A percentile compares a stretch with the other conserved stretches of the same genome.
These are phyloP conservation scores for Cercospora brassicicola DNA, from an alignment of 2,329 filamentous ascomycete genomes.

Conservation along the genomic window DNA sequence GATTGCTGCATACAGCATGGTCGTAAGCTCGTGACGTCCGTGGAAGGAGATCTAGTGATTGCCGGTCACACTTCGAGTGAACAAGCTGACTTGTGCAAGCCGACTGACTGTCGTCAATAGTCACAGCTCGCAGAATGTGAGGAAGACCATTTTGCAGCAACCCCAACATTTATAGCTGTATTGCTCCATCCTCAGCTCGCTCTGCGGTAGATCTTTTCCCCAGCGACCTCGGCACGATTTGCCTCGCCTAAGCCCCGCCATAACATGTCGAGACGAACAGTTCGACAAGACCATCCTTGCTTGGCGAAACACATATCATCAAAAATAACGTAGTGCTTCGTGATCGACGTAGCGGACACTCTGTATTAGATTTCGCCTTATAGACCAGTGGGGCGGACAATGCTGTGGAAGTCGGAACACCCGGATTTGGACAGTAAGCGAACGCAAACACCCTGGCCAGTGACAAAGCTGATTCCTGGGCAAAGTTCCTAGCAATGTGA, in stretches of 20 bases:
- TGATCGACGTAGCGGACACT: too few species aligned
- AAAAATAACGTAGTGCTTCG: neutral
- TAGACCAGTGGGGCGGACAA: neutral
- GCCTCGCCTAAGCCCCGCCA: neutral
- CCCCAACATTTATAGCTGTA: neutral
- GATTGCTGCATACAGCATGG: neutral
- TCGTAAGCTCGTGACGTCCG: neutral
- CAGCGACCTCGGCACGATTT: conserved; percentile 9
- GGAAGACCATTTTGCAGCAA: too few species aligned
- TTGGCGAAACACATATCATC: neutral
- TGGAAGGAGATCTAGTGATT: neutral
- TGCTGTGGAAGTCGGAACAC: conserved; percentile 42
- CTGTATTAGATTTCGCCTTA: neutral
- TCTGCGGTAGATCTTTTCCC: neutral
- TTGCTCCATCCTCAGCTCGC: neutral
- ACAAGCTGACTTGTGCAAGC: neutral
- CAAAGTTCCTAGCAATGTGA: conserved; percentile 54
- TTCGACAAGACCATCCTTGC: neutral
- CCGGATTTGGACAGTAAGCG: conserved; percentile 45
- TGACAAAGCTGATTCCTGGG: neutral
- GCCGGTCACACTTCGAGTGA: neutral
- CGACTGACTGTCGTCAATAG: too few species aligned
- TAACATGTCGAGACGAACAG: neutral
- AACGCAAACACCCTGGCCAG: neutral
- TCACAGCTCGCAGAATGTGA: too few species aligned